A percentile compares a stretch with the other conserved stretches of the same genome.
phyloP scores from a whole-genome alignment of 768 basidiomycete genomes.

The Kwoniella sp. region DNA sequence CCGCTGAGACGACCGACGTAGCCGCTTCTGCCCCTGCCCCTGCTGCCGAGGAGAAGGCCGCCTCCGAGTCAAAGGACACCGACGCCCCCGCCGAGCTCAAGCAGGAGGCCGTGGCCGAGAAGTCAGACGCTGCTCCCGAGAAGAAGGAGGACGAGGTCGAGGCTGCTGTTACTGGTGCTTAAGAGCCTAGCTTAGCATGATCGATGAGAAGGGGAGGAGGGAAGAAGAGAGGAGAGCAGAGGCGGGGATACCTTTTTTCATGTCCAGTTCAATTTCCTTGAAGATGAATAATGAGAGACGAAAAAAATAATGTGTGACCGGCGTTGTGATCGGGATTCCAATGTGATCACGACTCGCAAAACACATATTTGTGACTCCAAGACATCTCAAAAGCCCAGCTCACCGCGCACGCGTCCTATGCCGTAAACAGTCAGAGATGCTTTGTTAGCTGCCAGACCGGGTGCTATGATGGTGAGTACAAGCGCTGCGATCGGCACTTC shows the following conservation, averaged over 20 bases:
- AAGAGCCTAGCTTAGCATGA: no score
- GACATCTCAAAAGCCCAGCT: no score
- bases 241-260: slow-evolving; percentile 1
- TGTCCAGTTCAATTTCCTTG: not conserved
- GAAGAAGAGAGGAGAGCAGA: not conserved
- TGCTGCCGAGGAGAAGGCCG: slow-evolving; percentile 26
- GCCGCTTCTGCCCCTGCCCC: slow-evolving; percentile 27
- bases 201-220: not conserved
- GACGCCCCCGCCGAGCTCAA: slow-evolving; percentile 39
- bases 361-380: no score
- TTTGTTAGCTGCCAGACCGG: no score
- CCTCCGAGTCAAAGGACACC: slow-evolving; percentile 25
- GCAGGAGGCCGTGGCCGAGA: slow-evolving; percentile 34
- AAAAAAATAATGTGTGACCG: not conserved
- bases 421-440: no score
- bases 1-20: slow-evolving; percentile 21
- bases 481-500: no score
- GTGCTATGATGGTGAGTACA: no score
- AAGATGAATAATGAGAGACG: not conserved
- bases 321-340: no score
- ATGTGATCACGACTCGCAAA: no score
- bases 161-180: slow-evolving; percentile 13
- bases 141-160: slow-evolving; percentile 32
- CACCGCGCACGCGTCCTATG: no score
- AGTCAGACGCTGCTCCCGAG: slow-evolving; percentile 51